Conservation (phyloP, 73 alveolate species). For the Paramecium sexaurelia region DNA sequence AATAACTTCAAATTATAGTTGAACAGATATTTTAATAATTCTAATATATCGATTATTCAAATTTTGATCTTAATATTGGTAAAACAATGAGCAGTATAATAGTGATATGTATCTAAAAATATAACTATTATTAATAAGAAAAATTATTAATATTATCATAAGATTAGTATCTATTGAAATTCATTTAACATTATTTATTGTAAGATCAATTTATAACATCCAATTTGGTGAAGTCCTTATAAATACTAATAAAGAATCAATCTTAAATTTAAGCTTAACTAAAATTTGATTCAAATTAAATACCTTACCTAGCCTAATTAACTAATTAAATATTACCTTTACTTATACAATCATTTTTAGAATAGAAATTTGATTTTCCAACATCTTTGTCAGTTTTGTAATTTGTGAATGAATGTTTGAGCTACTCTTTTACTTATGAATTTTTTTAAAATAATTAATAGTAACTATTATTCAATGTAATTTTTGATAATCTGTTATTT, state of each 20-base stretch:
- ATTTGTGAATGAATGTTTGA: conserved; percentile 1
- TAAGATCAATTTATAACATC: background rate
- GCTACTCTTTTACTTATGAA: background rate
- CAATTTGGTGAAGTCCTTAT: background rate
- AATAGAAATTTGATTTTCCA: background rate
- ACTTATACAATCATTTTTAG: background rate
- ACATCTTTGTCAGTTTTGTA: background rate
- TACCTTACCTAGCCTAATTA: background rate
- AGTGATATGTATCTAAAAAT: background rate
- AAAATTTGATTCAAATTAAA: background rate
- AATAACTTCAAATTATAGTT: background rate
- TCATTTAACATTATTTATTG: background rate
- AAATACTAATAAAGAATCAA: background rate
- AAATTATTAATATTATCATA: background rate
- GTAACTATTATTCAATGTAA: background rate
- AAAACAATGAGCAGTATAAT: background rate
- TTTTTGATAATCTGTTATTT: background rate
- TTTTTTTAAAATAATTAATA: background rate
- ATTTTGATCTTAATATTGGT: background rate
- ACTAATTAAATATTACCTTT: background rate
- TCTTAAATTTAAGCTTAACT: background rate
- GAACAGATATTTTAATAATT: background rate
- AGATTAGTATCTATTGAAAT: background rate
- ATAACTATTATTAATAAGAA: background rate
- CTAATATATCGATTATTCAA: background rate